These are phyloP conservation scores for Chamaecrista fasciculata DNA, from an alignment of 306 rosid species.

Conservation along the genomic window DNA sequence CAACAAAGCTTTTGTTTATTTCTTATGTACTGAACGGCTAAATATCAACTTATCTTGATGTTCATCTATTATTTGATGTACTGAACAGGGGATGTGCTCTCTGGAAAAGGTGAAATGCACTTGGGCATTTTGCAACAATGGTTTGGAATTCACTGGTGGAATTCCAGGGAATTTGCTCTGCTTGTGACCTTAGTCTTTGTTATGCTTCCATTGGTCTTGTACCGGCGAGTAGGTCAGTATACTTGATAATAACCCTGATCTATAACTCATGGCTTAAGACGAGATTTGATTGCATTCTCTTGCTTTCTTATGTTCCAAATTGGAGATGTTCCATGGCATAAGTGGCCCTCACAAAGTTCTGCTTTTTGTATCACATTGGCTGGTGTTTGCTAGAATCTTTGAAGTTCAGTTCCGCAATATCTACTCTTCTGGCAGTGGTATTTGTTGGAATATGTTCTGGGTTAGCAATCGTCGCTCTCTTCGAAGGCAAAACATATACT, in stretches of 20 bases:
- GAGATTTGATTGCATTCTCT: background rate
- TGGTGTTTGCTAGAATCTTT: conserved; percentile 55
- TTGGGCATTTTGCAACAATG: conserved; percentile 85
- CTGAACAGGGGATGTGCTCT: conserved; percentile 72
- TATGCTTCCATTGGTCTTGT: conserved; percentile 74
- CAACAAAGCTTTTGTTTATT: background rate
- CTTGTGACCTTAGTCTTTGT: conserved; percentile 52
- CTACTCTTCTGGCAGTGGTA: conserved; percentile 75
- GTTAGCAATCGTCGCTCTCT: conserved; percentile 61
- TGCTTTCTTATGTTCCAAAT: conserved; percentile 16
- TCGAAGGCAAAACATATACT: conserved; percentile 64
- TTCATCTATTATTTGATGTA: background rate
- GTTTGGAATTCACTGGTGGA: conserved; percentile 99
- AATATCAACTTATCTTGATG: background rate
- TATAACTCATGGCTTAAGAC: background rate
- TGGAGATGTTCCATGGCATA: background rate
- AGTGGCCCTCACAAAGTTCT: background rate
- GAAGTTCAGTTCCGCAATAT: conserved; percentile 75
- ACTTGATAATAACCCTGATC: background rate
- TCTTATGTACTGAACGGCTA: background rate
- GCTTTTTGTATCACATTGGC: background rate
- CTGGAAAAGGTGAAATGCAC: conserved; percentile 70
- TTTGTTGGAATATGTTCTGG: conserved; percentile 83
- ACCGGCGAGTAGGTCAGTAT: conserved; percentile 68
- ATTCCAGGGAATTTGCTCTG: conserved; percentile 67